phyloP scores from a whole-genome alignment of 78 protist species.

The Protostelium mycophagum region DNA sequence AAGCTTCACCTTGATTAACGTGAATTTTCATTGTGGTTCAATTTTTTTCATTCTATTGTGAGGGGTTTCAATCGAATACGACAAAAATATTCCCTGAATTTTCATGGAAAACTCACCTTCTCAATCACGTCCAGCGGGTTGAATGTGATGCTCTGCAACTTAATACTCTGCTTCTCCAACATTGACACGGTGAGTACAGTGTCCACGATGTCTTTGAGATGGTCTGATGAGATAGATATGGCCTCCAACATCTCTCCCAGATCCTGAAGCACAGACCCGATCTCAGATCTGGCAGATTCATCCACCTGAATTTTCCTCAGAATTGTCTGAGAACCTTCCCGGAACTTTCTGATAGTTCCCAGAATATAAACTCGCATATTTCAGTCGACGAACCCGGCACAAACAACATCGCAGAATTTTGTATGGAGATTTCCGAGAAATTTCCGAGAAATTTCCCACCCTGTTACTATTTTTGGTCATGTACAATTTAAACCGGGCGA shows the following conservation, averaged over 20 bases:
- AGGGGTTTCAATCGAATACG: no score
- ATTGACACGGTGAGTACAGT: not conserved
- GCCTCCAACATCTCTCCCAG: slow-evolving; percentile 1
- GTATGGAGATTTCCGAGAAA: no score
- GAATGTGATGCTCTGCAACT: not conserved
- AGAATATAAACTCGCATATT: no score
- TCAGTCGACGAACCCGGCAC: not conserved
- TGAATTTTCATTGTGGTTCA: no score
- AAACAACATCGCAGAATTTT: not conserved
- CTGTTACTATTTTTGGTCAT: not conserved
- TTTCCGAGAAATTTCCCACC: no score
- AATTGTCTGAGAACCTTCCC: no score
- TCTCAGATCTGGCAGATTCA: not conserved
- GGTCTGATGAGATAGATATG: not conserved
- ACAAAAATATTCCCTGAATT: no score
- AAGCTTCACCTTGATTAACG: not conserved
- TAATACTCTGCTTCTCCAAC: not conserved
- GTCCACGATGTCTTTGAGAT: not conserved
- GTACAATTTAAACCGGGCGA: not conserved
- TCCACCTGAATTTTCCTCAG: not conserved
- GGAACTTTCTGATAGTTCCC: no score
- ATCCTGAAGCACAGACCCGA: not conserved
- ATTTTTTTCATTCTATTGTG: no score
- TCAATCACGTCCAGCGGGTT: not conserved
- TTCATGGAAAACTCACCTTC: not conserved